Evolutionary conservation across 1,284 basidiomycete species (phyloP).

Genomic region (Cutaneotrichosporon sp.): DNA sequence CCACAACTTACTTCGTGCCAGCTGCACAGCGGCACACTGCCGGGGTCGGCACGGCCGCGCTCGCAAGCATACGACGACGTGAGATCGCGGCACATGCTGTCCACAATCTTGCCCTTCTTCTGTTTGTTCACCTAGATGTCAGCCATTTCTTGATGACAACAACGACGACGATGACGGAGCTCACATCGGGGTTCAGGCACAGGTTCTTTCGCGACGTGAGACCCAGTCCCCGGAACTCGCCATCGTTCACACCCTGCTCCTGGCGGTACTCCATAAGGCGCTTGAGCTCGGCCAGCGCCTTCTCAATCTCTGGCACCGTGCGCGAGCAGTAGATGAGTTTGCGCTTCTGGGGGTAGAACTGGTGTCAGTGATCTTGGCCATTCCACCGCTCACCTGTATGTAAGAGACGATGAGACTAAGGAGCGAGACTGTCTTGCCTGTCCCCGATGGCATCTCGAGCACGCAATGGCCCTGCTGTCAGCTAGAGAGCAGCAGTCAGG

Average conservation of each 20-base stretch:
- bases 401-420: conserved; percentile 96
- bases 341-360: conserved; percentile 88
- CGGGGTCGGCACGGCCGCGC: conserved; percentile 82
- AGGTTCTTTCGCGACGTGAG: conserved; percentile 95
- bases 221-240: conserved; percentile 82
- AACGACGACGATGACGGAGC: conserved; percentile 32
- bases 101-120: conserved; percentile 96
- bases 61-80: conserved; percentile 83
- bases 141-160: neutral
- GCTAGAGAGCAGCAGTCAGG: neutral
- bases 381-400: conserved; percentile 68
- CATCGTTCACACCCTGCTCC: conserved; percentile 71
- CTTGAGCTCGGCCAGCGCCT: conserved; percentile 93
- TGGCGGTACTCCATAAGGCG: conserved; percentile 90
- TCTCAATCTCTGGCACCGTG: conserved; percentile 99
- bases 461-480: conserved; percentile 86
- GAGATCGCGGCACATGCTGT: conserved; percentile 93
- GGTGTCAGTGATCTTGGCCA: conserved; percentile 1
- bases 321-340: conserved; percentile 99
- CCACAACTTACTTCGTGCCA: conserved; percentile 82
- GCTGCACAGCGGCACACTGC: conserved; percentile 86
- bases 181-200: conserved; percentile 90
- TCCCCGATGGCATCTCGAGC: conserved; percentile 99
- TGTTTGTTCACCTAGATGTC: conserved; percentile 76
- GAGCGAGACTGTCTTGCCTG: conserved; percentile 97